A percentile compares a stretch with the other conserved stretches of the same genome.
Evolutionary conservation across 768 basidiomycete species (phyloP).

Genomic region (Gloeostereum incarnatum): DNA sequence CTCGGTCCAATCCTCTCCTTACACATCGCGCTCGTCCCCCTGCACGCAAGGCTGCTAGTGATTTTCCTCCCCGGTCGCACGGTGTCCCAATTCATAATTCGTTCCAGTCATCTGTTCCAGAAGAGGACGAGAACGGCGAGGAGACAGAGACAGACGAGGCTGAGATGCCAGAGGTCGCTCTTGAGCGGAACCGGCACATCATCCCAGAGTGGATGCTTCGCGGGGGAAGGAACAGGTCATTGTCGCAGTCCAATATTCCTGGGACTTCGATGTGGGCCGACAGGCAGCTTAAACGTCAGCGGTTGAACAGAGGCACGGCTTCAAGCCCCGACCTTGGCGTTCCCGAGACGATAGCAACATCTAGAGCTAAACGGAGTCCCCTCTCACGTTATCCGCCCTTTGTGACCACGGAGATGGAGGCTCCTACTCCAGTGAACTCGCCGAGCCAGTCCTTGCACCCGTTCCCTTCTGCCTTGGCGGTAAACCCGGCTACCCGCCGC

Average conservation of each 20-base stretch:
- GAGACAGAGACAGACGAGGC: slow-evolving; percentile 53
- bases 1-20: too few species aligned
- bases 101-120: slow-evolving; percentile 12
- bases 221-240: slow-evolving; percentile 36
- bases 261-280: slow-evolving; percentile 17
- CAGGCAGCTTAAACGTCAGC: slow-evolving; percentile 28
- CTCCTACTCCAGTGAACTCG: slow-evolving; percentile 43
- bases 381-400: slow-evolving; percentile 29
- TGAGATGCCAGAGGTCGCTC: slow-evolving; percentile 89
- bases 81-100: too few species aligned
- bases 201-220: slow-evolving; percentile 88
- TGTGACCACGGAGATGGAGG: slow-evolving; percentile 26
- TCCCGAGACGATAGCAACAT: slow-evolving; percentile 12
- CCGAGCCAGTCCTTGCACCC: slow-evolving; percentile 23
- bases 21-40: background rate
- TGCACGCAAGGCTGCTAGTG: background rate
- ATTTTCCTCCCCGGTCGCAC: slow-evolving; percentile 6
- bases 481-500: slow-evolving; percentile 3
- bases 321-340: slow-evolving; percentile 64
- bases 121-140: slow-evolving; percentile 17
- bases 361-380: slow-evolving; percentile 25
- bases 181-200: slow-evolving; percentile 87
- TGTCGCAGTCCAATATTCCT: slow-evolving; percentile 37
- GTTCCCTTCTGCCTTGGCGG: slow-evolving; percentile 19
- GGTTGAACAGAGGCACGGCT: slow-evolving; percentile 43